Base-by-base conservation (phyloP, 1,284 basidiomycete species). In the Neotropicomus parvogracilis region DNA sequence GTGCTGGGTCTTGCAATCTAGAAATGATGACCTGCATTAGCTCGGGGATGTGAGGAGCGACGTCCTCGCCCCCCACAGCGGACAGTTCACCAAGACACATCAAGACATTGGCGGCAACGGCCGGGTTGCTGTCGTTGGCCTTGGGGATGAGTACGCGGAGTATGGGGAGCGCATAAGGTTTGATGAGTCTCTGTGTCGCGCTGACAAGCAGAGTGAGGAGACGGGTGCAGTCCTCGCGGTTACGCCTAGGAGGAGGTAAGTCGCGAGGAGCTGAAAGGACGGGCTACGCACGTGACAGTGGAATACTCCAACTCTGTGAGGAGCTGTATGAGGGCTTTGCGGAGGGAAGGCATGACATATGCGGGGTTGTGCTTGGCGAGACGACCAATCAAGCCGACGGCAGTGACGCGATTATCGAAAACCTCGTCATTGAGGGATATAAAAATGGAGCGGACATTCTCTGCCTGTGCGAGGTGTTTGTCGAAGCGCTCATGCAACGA, bases 401-500 rank as follows among this genome's bases (percentile, higher is more conserved):
- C 95, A 11, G 89, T 85, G 40, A 94, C 84, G 16, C 97, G 84
- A 62, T 97, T 98, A 44, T 88, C 86, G 69, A 97, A 98, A 7
- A 90, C 88, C 64, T 99, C 97, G 61, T 99, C 97, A 64, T 99
- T 99, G 49, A 99, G 78, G 0, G 95, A 97, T 55, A 99, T 94
- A 70, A 99, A 99, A 14, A 99, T 75, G 11, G 92, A 95, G 10
- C 95, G 85, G 10, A 99, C 94, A 62, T 98, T 97, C 69, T 99
- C 97, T 0, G 95, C 94, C 68, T 99, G 97, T 1, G 97, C 92
- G n/a, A 99, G 79, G 65, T 99, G 95, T 54, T 94, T 91, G 65
- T 99, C 97, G 59, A 99, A 99, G 35, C 92, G 86, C 59, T 95
- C 90, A 62, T 97, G 92, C 32, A 99, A 75, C 10, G 85, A 87